A percentile compares a stretch with the other conserved stretches of the same genome.
Conservation (phyloP, 2,329 filamentous ascomycete species). For the Nemania bipapillata region DNA sequence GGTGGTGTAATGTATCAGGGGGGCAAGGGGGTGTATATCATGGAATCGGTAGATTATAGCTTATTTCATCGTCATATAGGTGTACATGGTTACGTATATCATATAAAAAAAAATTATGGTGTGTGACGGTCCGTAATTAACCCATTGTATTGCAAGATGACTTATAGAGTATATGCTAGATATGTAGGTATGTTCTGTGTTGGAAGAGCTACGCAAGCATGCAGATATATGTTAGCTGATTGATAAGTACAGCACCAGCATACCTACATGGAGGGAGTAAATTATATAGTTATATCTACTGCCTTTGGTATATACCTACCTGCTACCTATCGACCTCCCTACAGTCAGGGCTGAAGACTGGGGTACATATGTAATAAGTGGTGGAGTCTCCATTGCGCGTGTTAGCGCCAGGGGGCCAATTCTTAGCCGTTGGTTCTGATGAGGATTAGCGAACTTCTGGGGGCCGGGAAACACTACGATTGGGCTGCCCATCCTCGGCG, state of each 20-base stretch:
- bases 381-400: conserved; percentile 22
- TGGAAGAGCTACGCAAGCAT: too few species aligned
- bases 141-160: not conserved
- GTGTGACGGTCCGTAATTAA: not conserved
- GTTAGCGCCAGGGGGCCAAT: not conserved
- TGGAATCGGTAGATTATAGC: not conserved
- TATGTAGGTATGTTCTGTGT: not conserved
- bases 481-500: conserved; percentile 2
- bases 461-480: conserved; percentile 15
- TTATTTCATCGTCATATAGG: not conserved
- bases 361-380: conserved; percentile 21
- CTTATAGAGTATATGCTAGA: not conserved
- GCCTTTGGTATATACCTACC: not conserved
- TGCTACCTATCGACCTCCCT: too few species aligned
- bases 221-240: too few species aligned
- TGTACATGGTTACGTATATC: not conserved
- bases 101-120: not conserved
- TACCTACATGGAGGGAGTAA: too few species aligned
- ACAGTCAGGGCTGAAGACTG: conserved; percentile 17
- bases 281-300: too few species aligned
- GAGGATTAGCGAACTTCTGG: not conserved
- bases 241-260: too few species aligned
- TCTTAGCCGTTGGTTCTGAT: not conserved
- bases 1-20: not conserved
- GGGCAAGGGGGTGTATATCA: not conserved